Conservation (phyloP, 164 flowering plant genomes). For the Piper betle region DNA sequence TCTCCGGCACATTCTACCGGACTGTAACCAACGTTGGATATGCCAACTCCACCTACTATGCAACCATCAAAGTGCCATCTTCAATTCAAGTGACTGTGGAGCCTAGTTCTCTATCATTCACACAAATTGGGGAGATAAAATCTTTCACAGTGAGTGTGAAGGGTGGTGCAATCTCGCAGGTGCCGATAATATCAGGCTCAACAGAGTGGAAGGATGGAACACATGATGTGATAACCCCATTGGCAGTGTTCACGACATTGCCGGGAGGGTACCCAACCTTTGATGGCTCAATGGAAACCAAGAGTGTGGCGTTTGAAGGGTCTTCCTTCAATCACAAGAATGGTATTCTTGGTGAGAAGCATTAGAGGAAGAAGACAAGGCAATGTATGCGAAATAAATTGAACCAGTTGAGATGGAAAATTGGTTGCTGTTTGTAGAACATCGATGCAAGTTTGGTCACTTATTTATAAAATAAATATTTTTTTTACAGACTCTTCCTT, state of each 20-base stretch:
- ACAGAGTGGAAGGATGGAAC: conserved; percentile 28
- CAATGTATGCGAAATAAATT: no score
- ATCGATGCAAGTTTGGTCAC: no score
- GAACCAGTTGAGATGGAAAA: no score
- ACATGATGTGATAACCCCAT: conserved; percentile 29
- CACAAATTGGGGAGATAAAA: conserved; percentile 22
- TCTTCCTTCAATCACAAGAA: conserved; percentile 11
- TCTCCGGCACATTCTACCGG: conserved; percentile 23
- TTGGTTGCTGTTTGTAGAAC: no score
- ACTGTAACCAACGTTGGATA: conserved; percentile 40
- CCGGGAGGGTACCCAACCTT: not conserved
- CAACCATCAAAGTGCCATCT: conserved; percentile 7
- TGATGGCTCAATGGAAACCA: not conserved
- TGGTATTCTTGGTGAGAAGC: conserved; percentile 7
- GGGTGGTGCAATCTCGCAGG: conserved; percentile 23
- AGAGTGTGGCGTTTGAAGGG: conserved; percentile 2
- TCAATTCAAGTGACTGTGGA: conserved; percentile 10
- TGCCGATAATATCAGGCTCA: conserved; percentile 28
- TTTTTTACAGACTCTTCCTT: no score
- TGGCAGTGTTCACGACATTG: conserved; percentile 20
- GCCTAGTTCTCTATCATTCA: conserved; percentile 24
- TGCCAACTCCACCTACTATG: conserved; percentile 29
- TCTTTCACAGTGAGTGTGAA: conserved; percentile 21
- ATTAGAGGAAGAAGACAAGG: no score
- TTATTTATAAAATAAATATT: no score